These are phyloP conservation scores for Rutidosis leptorrhynchoides DNA, from an alignment of 129 eudicot genomes.

Conservation along the genomic window DNA sequence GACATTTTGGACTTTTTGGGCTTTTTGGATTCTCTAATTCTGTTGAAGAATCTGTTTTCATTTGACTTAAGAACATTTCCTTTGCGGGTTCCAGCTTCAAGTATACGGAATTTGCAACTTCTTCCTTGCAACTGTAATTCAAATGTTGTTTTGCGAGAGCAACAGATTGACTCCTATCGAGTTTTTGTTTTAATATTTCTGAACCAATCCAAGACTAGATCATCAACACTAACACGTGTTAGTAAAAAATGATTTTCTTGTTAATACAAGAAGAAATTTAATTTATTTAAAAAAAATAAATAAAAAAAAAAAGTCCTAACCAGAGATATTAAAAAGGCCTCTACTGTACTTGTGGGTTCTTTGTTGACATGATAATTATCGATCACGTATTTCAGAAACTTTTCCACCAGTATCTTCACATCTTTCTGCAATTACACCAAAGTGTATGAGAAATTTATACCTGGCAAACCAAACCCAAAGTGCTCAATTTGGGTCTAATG, in stretches of 20 bases:
- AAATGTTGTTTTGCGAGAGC: slow-evolving; percentile 50
- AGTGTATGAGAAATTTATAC: slow-evolving; percentile 4
- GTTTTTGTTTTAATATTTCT: slow-evolving; percentile 50
- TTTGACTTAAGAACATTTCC: slow-evolving; percentile 41
- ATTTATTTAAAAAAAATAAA: not conserved
- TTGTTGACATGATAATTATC: slow-evolving; percentile 58
- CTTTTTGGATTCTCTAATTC: not conserved
- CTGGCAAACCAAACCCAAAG: too few relatives aligned
- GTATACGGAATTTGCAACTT: slow-evolving; percentile 48
- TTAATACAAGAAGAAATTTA: not conserved
- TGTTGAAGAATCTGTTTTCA: slow-evolving; percentile 23
- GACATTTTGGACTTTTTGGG: slow-evolving; percentile 14
- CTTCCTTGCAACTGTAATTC: slow-evolving; percentile 56
- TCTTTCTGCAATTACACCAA: slow-evolving; percentile 57
- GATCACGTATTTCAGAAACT: slow-evolving; percentile 60
- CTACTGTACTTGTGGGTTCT: slow-evolving; percentile 48
- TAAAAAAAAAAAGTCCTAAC: slow-evolving; percentile 41
- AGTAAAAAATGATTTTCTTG: not conserved
- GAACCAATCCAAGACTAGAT: slow-evolving; percentile 87
- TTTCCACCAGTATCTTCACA: slow-evolving; percentile 38
- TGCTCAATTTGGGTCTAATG: too few relatives aligned
- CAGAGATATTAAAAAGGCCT: slow-evolving; percentile 88
- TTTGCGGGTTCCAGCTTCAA: slow-evolving; percentile 46
- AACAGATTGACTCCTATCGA: slow-evolving; percentile 59
- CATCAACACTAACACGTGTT: slow-evolving; percentile 13